A percentile compares a stretch with the other conserved stretches of the same genome.
phyloP scores from a whole-genome alignment of 1,284 basidiomycete genomes.

The Porodaedalea pini region DNA sequence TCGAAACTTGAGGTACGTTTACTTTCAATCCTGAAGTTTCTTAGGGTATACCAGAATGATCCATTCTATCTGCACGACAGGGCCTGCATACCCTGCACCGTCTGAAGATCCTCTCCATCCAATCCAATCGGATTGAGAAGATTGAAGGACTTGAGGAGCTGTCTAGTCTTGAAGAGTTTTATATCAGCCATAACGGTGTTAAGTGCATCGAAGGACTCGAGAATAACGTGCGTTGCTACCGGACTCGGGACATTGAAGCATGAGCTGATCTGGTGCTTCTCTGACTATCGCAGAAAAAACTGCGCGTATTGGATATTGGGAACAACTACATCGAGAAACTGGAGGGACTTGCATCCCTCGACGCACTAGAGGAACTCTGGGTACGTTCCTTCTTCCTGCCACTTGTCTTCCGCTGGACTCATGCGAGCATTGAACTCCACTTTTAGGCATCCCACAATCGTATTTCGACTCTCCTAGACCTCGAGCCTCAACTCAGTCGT shows the following conservation, averaged over 20 bases:
- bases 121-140: slow-evolving; percentile 91
- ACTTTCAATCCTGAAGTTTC: neutral
- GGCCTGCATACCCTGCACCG: slow-evolving; percentile 61
- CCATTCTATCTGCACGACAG: slow-evolving; percentile 40
- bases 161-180: slow-evolving; percentile 82
- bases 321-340: slow-evolving; percentile 80
- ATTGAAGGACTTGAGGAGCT: slow-evolving; percentile 77
- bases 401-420: neutral
- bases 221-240: slow-evolving; percentile 57
- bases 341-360: slow-evolving; percentile 80
- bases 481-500: slow-evolving; percentile 75
- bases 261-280: neutral
- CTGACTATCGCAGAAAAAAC: slow-evolving; percentile 62
- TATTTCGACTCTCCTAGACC: slow-evolving; percentile 44
- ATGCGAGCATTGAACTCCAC: neutral
- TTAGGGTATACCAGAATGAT: neutral
- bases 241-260: neutral
- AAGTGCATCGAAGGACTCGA: slow-evolving; percentile 83
- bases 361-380: slow-evolving; percentile 88
- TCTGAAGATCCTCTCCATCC: slow-evolving; percentile 81
- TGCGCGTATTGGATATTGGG: slow-evolving; percentile 86
- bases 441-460: slow-evolving; percentile 22
- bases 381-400: slow-evolving; percentile 41
- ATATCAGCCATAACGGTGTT: slow-evolving; percentile 93
- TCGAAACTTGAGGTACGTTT: slow-evolving; percentile 69